Evolutionary conservation across 164 flowering plant species (phyloP).

Genomic region (Hamamelis virginiana): DNA sequence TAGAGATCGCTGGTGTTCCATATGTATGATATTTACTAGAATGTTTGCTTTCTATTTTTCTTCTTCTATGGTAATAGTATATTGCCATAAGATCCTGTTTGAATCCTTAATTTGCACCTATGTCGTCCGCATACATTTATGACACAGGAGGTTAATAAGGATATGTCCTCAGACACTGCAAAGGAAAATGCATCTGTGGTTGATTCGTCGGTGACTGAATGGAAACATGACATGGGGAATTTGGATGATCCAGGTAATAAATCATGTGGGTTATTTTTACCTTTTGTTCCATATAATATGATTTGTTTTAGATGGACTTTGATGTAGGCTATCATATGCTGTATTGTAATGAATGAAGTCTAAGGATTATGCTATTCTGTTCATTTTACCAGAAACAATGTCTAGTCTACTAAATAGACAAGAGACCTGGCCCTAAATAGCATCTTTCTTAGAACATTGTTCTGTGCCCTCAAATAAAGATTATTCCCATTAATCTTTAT

Average conservation of each 20-base stretch:
- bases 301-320: background rate
- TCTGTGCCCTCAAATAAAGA: too few relatives aligned
- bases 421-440: too few relatives aligned
- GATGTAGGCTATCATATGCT: background rate
- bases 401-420: too few relatives aligned
- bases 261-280: background rate
- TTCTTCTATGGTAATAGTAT: background rate
- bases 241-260: slow-evolving; percentile 57
- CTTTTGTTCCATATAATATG: background rate
- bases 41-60: background rate
- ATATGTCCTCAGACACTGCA: slow-evolving; percentile 52
- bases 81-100: background rate
- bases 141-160: slow-evolving; percentile 26
- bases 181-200: slow-evolving; percentile 68
- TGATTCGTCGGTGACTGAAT: slow-evolving; percentile 62
- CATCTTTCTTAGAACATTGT: too few relatives aligned
- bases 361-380: too few relatives aligned
- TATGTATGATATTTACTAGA: background rate
- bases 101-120: background rate
- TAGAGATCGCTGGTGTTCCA: background rate
- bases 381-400: too few relatives aligned
- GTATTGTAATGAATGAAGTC: background rate
- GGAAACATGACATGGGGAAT: slow-evolving; percentile 52
- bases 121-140: background rate
- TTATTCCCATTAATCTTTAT: too few relatives aligned